Conservation (phyloP, 768 basidiomycete genomes). For the Russula abietina region DNA sequence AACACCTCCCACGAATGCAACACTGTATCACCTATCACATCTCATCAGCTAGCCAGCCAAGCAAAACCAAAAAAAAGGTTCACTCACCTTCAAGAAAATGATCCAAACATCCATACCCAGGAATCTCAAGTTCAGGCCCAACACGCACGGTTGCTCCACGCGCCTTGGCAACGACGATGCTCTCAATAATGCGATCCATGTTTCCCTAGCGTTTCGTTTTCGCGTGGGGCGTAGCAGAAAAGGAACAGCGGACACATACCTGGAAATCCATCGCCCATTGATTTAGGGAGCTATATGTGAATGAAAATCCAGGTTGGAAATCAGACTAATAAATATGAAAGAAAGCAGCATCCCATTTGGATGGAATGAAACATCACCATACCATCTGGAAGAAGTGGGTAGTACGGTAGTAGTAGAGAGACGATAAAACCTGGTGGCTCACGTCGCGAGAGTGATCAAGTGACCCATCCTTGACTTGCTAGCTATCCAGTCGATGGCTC, state of each 20-base stretch:
- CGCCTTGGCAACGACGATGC: conserved; percentile 82
- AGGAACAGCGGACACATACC: conserved; percentile 33
- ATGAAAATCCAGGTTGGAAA: not conserved
- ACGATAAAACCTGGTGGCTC: conserved; percentile 10
- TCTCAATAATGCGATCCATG: conserved; percentile 81
- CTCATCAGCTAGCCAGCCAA: not conserved
- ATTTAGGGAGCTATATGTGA: conserved; percentile 66
- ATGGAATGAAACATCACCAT: conserved; percentile 21
- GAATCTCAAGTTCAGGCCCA: conserved; percentile 94
- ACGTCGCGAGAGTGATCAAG: conserved; percentile 86
- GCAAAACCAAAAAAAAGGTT: too few species aligned
- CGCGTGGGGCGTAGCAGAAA: too few species aligned
- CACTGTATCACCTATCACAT: conserved; percentile 78
- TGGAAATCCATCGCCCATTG: conserved; percentile 98
- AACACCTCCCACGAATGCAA: conserved; percentile 98
- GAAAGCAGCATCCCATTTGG: not conserved
- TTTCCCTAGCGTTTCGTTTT: conserved; percentile 64
- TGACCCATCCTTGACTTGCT: conserved; percentile 56
- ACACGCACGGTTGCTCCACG: conserved; percentile 87
- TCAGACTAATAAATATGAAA: not conserved
- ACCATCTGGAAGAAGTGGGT: conserved; percentile 6
- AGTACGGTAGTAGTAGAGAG: conserved; percentile 27
- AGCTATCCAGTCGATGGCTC: not conserved
- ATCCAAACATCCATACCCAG: conserved; percentile 96
- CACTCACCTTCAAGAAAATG: conserved; percentile 88